Conservation (phyloP, 208 protist genomes). For the Wallacemonas sp. region DNA sequence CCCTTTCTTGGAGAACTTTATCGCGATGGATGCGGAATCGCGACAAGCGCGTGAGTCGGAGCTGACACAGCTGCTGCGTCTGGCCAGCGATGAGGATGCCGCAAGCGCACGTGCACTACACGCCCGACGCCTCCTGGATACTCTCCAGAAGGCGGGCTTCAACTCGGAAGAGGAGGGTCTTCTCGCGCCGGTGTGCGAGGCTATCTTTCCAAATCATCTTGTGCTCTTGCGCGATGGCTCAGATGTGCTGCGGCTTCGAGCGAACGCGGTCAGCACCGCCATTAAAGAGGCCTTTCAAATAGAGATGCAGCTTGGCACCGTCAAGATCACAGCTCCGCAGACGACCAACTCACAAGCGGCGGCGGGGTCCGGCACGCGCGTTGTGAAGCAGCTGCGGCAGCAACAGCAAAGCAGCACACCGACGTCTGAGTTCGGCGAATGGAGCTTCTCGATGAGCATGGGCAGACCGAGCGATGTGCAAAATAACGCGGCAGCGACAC, state of each 20-base stretch:
- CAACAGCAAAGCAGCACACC: conserved; percentile 9
- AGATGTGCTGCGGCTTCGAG: conserved; percentile 39
- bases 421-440: neutral
- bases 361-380: conserved; percentile 20
- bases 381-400: conserved; percentile 29
- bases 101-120: neutral
- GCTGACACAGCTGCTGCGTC: conserved; percentile 19
- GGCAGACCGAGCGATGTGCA: neutral
- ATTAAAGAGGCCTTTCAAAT: neutral
- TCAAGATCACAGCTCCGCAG: neutral
- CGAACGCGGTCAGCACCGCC: conserved; percentile 20
- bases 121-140: neutral
- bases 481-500: neutral
- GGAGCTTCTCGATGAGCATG: conserved; percentile 3
- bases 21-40: conserved; percentile 48
- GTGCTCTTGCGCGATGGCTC: conserved; percentile 40
- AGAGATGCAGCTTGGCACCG: conserved; percentile 9
- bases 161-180: conserved; percentile 33
- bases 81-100: conserved; percentile 5
- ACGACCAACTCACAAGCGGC: too few species aligned
- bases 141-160: conserved; percentile 8
- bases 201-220: conserved; percentile 68
- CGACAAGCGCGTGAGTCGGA: conserved; percentile 30
- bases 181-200: conserved; percentile 61
- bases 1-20: conserved; percentile 41